Percentiles rank a stretch among this genome's conserved stretches.
phyloP scores from a whole-genome alignment of 2,329 filamentous ascomycete species.

The Calonectria crousiana region DNA sequence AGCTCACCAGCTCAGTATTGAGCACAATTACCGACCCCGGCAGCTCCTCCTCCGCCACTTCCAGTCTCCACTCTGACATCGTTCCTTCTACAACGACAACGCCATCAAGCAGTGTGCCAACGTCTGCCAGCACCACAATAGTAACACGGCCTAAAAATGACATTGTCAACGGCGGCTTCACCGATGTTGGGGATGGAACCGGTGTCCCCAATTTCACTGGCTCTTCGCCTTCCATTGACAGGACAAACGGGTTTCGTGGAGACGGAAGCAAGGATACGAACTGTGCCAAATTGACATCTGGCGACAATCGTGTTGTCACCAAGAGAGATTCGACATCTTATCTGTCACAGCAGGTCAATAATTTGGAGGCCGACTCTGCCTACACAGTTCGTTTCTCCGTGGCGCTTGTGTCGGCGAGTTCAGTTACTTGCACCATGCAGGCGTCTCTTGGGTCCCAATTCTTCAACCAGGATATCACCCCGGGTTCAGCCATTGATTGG shows the following conservation, averaged over 20 bases:
- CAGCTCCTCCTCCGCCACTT: background rate
- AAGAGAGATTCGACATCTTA: background rate
- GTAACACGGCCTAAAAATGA: background rate
- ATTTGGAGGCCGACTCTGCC: conserved; percentile 16
- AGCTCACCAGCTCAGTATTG: background rate
- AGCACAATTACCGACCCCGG: background rate
- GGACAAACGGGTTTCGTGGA: background rate
- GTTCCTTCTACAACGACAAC: background rate
- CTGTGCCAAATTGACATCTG: background rate
- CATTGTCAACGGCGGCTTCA: background rate
- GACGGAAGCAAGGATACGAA: conserved; percentile 1
- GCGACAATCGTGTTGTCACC: no score
- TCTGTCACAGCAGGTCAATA: background rate
- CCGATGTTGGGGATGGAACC: background rate
- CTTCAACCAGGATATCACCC: conserved; percentile 1
- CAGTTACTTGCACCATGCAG: conserved; percentile 22
- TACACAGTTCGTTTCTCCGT: conserved; percentile 39
- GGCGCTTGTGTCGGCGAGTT: conserved; percentile 9
- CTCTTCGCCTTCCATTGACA: background rate
- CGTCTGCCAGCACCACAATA: background rate
- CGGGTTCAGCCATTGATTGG: conserved; percentile 5
- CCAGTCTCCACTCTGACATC: background rate
- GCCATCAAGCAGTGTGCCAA: conserved; percentile 26
- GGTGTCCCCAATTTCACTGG: background rate
- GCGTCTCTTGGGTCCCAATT: conserved; percentile 21